Evolutionary conservation across 2,329 filamentous ascomycete species (phyloP).

Genomic region (Colletotrichum camelliae): DNA sequence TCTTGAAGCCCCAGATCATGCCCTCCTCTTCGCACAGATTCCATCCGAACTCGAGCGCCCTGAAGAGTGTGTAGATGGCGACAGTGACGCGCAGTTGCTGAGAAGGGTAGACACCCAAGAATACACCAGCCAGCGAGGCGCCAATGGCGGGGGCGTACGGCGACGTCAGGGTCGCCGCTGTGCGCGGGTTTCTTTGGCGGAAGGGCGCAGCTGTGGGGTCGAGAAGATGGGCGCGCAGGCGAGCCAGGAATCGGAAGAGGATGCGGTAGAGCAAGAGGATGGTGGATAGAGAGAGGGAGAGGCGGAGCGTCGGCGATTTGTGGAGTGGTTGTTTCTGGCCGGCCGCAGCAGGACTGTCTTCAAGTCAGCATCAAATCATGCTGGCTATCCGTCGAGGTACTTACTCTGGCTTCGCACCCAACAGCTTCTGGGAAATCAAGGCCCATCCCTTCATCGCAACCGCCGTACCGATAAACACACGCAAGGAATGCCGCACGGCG

Average conservation of each 20-base stretch:
- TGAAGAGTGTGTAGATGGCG: constrained; percentile 81
- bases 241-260: constrained; percentile 86
- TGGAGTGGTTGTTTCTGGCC: constrained; percentile 59
- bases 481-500: constrained; percentile 72
- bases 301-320: constrained; percentile 73
- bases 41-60: constrained; percentile 85
- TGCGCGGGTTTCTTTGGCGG: constrained; percentile 79
- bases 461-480: constrained; percentile 71
- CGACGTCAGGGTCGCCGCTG: constrained; percentile 78
- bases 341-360: constrained; percentile 28
- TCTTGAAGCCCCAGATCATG: constrained; percentile 66
- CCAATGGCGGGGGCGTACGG: constrained; percentile 88
- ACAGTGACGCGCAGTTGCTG: constrained; percentile 75
- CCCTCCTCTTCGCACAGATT: constrained; percentile 81
- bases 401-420: constrained; percentile 53
- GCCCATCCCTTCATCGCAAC: constrained; percentile 64
- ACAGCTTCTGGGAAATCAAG: constrained; percentile 55
- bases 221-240: constrained; percentile 79
- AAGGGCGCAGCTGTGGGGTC: constrained; percentile 83
- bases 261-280: constrained; percentile 89
- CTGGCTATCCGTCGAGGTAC: constrained; percentile 24
- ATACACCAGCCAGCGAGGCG: constrained; percentile 84
- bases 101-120: constrained; percentile 76
- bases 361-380: neutral
- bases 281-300: constrained; percentile 82